Evolutionary conservation across 768 basidiomycete species (phyloP).

Genomic region (Leccinum arenicola): DNA sequence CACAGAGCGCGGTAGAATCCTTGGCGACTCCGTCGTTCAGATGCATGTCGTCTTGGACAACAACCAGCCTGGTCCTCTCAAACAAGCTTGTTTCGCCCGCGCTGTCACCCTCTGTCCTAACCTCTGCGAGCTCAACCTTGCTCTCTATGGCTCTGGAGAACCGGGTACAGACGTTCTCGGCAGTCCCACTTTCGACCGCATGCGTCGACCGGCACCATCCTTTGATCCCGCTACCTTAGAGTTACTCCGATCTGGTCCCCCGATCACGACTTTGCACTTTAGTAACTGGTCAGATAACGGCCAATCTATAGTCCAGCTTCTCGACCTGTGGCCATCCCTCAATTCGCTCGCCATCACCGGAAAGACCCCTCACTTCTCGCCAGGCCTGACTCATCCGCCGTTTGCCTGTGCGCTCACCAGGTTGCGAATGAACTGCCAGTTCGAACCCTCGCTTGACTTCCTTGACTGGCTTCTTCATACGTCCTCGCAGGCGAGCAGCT

Average conservation of each 20-base stretch:
- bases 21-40: slow-evolving; percentile 51
- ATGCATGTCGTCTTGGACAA: slow-evolving; percentile 61
- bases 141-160: slow-evolving; percentile 56
- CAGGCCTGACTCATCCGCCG: slow-evolving; percentile 37
- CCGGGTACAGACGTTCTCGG: slow-evolving; percentile 52
- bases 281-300: slow-evolving; percentile 71
- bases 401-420: slow-evolving; percentile 46
- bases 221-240: slow-evolving; percentile 53
- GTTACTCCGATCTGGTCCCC: slow-evolving; percentile 53
- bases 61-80: slow-evolving; percentile 61
- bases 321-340: slow-evolving; percentile 61
- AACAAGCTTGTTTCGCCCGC: slow-evolving; percentile 53
- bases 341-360: slow-evolving; percentile 57
- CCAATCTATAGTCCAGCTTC: slow-evolving; percentile 54
- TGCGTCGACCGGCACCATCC: slow-evolving; percentile 49
- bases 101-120: slow-evolving; percentile 61
- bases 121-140: slow-evolving; percentile 51
- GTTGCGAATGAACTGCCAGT: slow-evolving; percentile 65
- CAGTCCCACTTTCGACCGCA: slow-evolving; percentile 43
- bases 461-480: slow-evolving; percentile 67
- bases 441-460: slow-evolving; percentile 59
- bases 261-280: slow-evolving; percentile 52
- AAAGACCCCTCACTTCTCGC: slow-evolving; percentile 48
- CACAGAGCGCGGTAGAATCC: slow-evolving; percentile 45
- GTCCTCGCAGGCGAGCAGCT: slow-evolving; percentile 41